Conservation (phyloP, 495 filamentous ascomycete genomes). For the Xylaria intraflava region DNA sequence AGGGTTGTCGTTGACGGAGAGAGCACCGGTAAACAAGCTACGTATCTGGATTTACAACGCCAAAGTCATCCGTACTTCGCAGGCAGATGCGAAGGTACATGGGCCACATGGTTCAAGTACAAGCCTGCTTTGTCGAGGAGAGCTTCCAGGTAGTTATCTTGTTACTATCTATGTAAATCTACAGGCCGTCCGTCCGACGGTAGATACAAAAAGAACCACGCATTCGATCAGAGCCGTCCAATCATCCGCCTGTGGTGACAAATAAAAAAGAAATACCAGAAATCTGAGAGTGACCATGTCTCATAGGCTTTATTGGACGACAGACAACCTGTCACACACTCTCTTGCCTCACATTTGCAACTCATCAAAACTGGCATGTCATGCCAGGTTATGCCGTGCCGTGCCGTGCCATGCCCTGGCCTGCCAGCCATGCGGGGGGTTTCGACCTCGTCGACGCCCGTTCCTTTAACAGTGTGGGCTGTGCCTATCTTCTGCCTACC, state of each 20-base stretch:
- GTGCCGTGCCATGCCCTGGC: conserved; percentile 4
- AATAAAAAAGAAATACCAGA: not conserved
- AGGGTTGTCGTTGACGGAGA: not conserved
- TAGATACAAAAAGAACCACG: conserved; percentile 15
- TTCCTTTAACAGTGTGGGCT: conserved; percentile 1
- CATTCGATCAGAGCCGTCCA: conserved; percentile 10
- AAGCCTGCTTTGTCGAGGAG: no score
- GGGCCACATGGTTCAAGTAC: no score
- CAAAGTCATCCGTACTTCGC: no score
- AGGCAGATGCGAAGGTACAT: no score
- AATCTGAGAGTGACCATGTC: conserved; percentile 6
- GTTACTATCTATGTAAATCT: no score
- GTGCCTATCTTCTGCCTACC: not conserved
- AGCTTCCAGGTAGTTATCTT: no score
- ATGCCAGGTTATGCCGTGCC: not conserved
- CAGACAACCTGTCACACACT: not conserved
- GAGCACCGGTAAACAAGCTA: not conserved
- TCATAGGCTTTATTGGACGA: conserved; percentile 6
- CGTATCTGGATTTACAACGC: no score
- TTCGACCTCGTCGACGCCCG: conserved; percentile 1
- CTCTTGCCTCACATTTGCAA: not conserved
- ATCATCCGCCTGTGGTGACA: conserved; percentile 2
- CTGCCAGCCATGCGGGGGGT: conserved; percentile 10
- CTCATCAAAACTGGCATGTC: conserved; percentile 2
- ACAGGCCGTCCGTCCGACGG: not conserved